These are phyloP conservation scores for Hymenotorrendiella dingleyae DNA, from an alignment of 2,329 filamentous ascomycete genomes.

Conservation along the genomic window DNA sequence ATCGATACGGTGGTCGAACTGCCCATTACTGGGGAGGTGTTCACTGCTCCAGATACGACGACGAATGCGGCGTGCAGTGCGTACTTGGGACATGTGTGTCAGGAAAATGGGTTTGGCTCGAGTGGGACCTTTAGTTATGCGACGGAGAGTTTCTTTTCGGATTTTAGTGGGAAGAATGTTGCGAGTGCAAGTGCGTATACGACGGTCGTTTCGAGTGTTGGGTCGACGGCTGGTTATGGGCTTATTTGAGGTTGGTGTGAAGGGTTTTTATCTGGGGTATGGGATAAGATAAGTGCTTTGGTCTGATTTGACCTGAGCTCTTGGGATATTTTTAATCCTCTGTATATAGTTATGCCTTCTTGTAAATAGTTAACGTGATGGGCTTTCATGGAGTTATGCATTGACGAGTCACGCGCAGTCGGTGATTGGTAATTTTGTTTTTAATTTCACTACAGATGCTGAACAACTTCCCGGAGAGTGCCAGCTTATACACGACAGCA, in stretches of 20 bases:
- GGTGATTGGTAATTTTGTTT: too few relatives aligned
- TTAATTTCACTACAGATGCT: too few relatives aligned
- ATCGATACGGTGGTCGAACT: conserved; percentile 30
- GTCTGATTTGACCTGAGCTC: too few relatives aligned
- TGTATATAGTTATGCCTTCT: too few relatives aligned
- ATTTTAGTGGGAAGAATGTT: conserved; percentile 29
- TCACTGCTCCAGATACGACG: conserved; percentile 17
- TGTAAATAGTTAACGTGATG: too few relatives aligned
- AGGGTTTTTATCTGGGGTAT: too few relatives aligned
- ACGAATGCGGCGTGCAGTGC: conserved; percentile 14
- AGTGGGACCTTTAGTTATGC: conserved; percentile 30
- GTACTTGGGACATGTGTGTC: conserved; percentile 18
- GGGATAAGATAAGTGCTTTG: too few relatives aligned
- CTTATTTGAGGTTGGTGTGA: not conserved
- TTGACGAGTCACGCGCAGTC: too few relatives aligned
- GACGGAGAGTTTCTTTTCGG: conserved; percentile 26
- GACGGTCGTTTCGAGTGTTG: conserved; percentile 3
- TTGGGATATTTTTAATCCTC: too few relatives aligned
- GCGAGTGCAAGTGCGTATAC: conserved; percentile 21
- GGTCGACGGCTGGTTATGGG: conserved; percentile 20
- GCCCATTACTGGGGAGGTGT: conserved; percentile 19
- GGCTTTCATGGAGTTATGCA: too few relatives aligned
- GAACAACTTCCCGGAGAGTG: too few relatives aligned
- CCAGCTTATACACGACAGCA: too few relatives aligned
- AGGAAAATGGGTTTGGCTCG: conserved; percentile 14